Base-by-base conservation (phyloP, 768 basidiomycete genomes). In the Tricholoma furcatifolium region DNA sequence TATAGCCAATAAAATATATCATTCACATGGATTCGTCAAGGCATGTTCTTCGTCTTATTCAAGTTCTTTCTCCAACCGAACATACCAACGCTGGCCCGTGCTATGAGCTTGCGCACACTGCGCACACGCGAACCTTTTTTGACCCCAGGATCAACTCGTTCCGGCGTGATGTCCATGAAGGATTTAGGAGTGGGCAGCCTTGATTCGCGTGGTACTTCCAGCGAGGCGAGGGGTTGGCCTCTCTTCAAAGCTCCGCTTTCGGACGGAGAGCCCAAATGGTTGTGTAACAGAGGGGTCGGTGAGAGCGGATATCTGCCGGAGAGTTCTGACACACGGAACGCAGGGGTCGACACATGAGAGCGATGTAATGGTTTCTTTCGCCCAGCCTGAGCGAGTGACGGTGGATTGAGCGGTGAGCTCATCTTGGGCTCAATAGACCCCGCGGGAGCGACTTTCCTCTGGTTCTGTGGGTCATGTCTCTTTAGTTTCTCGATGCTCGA, bases 91-190 rank as follows among this genome's bases (percentile, higher is more conserved):
- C 62, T 60, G 14, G 62, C 62, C 18, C 58, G 54, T 17, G 55
- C 51, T 6, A 63, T 40, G 7, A 63, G 50, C 47, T 57, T 63
- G 41, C 55, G 57, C 47, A 61, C 34, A 9, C 57, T 63, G 41
- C 55, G 57, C 44, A 61, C 38, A 9, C 57, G 53, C 6, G 41
- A 39, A 6, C 39, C 24, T 21, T 41, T 43, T 34, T 36, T 53
- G 1, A 18, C 34, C 30, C 57, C 27, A 7, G 27, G 27, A 7
- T 27, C 27, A 27, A 27, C 50, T 42, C 53, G 61, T 27, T 70
- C 68, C 21, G 68, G 70, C 18, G 69, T 70, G 48, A 74, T 68
- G 52, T 73, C 67, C 30, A 74, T 74, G 55, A 74, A 74, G 8
- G 73, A 73, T 48, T 55, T 66, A 2, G 67, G 63, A 6, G 55